These are phyloP conservation scores for Panicum hallii DNA, from an alignment of 202 grass and related monocot genomes.

Conservation along the genomic window DNA sequence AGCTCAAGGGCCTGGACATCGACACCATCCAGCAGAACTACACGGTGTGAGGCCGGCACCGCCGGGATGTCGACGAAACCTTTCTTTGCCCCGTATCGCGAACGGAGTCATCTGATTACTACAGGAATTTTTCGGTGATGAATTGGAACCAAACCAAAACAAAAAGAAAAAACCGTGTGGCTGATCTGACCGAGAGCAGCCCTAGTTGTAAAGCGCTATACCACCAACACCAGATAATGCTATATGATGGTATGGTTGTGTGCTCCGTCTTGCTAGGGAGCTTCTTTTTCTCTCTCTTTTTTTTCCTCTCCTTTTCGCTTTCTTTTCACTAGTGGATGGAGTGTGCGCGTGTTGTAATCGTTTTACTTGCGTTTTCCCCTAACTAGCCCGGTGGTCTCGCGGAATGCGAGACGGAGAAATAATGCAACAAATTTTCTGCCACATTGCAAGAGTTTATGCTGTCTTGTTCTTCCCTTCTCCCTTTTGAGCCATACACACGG, in stretches of 20 bases:
- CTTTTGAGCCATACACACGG: background rate
- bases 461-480: background rate
- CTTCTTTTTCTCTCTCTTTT: background rate
- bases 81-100: background rate
- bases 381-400: conserved; percentile 56
- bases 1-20: conserved; percentile 83
- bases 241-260: conserved; percentile 49
- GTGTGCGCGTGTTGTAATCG: conserved; percentile 52
- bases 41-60: conserved; percentile 58
- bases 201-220: conserved; percentile 58
- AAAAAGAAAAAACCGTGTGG: conserved; percentile 41
- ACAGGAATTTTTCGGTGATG: conserved; percentile 41
- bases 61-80: conserved; percentile 11
- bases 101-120: conserved; percentile 39
- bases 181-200: conserved; percentile 53
- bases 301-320: background rate
- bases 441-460: background rate
- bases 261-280: conserved; percentile 44
- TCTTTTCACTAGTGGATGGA: conserved; percentile 44
- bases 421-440: conserved; percentile 51
- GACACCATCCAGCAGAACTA: conserved; percentile 90
- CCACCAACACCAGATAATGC: conserved; percentile 44
- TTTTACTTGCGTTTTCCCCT: conserved; percentile 42
- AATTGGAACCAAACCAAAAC: conserved; percentile 32
- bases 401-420: conserved; percentile 61